Base-by-base conservation (phyloP, 139 green algal genomes). In the Haematococcus sp. region DNA sequence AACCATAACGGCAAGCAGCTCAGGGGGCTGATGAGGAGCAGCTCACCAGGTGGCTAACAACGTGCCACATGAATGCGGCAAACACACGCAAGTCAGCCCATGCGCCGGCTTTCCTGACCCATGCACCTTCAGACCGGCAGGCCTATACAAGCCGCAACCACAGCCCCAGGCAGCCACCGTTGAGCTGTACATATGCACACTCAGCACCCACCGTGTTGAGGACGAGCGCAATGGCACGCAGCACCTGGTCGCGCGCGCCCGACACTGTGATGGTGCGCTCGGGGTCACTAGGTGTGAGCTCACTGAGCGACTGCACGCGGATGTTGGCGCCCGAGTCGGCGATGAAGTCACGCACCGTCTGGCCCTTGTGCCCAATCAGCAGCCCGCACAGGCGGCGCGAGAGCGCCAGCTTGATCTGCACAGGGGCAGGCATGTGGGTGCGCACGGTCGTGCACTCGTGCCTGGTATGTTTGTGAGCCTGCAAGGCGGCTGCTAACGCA, bases 281-380 rank as follows among this genome's bases (percentile, higher is more conserved):
- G n/a, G 81, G 77, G 71, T 90, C 84, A 44, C 74, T 84, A 51
- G 81, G 84, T 0, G 81, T 85, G 9, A 90, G 75, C 75, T 90
- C 84, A 15, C 43, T 63, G 61, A 90, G 72, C 13, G 84, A 86
- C 84, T 90, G 84, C 40, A 87, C 85, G 15, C 86, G 75, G n/a
- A 91, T 89, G 61, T 66, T 80, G 0, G 86, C 83, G 5, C 82
- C 85, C 22, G 78, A 88, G 82, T 91, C 86, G 25, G 66, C 65
- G 69, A 90, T 91, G 82, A 91, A 90, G 68, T 89, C 81, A 4
- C 82, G 77, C 51, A 91, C 84, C 0, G 86, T 91, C 56, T 84
- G 78, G 34, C 86, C 64, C 64, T 88, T 86, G 74, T 90, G 83
- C 5, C 86, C 86, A 32, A 91, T 89, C 5, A 91, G 79, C 27